A percentile compares a stretch with the other conserved stretches of the same genome.
Evolutionary conservation across 1,284 basidiomycete species (phyloP).

Genomic region (Ceratobasidium papillatum): DNA sequence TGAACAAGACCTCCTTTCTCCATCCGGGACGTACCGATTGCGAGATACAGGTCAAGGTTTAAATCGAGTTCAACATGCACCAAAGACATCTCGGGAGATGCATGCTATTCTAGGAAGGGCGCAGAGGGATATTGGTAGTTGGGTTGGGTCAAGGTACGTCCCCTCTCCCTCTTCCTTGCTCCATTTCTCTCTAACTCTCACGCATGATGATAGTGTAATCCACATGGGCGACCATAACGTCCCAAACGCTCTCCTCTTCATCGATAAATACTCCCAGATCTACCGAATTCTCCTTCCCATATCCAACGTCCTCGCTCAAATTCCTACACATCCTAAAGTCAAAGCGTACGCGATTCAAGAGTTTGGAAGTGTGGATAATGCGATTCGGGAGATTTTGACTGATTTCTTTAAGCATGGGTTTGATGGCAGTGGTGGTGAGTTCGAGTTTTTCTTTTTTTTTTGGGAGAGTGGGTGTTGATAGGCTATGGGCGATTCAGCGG

Average conservation of each 20-base stretch:
- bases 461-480: background rate
- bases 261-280: slow-evolving; percentile 87
- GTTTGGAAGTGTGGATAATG: slow-evolving; percentile 74
- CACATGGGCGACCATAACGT: slow-evolving; percentile 73
- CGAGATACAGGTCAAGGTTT: slow-evolving; percentile 84
- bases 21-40: slow-evolving; percentile 73
- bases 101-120: slow-evolving; percentile 80
- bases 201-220: slow-evolving; percentile 31
- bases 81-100: slow-evolving; percentile 86
- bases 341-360: slow-evolving; percentile 80
- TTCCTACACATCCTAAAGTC: slow-evolving; percentile 64
- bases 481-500: background rate
- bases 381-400: slow-evolving; percentile 70
- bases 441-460: background rate
- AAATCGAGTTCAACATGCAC: slow-evolving; percentile 81
- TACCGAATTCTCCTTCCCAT: slow-evolving; percentile 85
- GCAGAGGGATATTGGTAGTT: slow-evolving; percentile 76
- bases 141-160: slow-evolving; percentile 71
- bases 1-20: slow-evolving; percentile 78
- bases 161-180: slow-evolving; percentile 60
- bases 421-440: slow-evolving; percentile 41
- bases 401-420: slow-evolving; percentile 80
- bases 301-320: slow-evolving; percentile 76
- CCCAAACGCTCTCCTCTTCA: slow-evolving; percentile 84
- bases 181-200: slow-evolving; percentile 51